Conservation (phyloP, 208 protist species). For the Crithidia bombi region DNA sequence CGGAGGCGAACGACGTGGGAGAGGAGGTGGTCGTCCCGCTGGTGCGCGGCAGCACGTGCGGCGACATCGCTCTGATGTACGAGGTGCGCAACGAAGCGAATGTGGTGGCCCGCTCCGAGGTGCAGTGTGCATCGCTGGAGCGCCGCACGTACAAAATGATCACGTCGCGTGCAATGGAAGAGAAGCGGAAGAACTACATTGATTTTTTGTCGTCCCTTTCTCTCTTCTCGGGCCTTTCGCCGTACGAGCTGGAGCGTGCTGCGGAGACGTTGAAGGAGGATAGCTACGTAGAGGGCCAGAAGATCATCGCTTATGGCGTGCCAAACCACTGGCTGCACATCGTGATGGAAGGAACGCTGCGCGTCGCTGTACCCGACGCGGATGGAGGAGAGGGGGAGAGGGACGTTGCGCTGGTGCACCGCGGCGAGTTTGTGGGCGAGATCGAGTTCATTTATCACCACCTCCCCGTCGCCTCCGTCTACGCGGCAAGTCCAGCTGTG, state of each 20-base stretch:
- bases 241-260: slow-evolving; percentile 45
- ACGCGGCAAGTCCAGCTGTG: slow-evolving; percentile 48
- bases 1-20: slow-evolving; percentile 24
- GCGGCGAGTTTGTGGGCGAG: slow-evolving; percentile 63
- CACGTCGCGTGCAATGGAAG: slow-evolving; percentile 54
- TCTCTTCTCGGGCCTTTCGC: slow-evolving; percentile 38
- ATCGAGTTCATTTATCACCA: slow-evolving; percentile 81
- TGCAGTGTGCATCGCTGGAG: slow-evolving; percentile 66
- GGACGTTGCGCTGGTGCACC: slow-evolving; percentile 42
- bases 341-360: slow-evolving; percentile 65
- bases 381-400: slow-evolving; percentile 33
- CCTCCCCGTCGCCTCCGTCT: slow-evolving; percentile 63
- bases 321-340: slow-evolving; percentile 73
- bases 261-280: slow-evolving; percentile 67
- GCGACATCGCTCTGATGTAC: slow-evolving; percentile 71
- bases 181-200: slow-evolving; percentile 57
- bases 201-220: slow-evolving; percentile 55
- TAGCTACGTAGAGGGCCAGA: slow-evolving; percentile 52
- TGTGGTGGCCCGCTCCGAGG: slow-evolving; percentile 35
- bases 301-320: slow-evolving; percentile 58
- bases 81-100: slow-evolving; percentile 35
- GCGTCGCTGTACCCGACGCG: slow-evolving; percentile 46
- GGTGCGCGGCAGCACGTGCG: slow-evolving; percentile 46
- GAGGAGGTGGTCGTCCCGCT: slow-evolving; percentile 30
- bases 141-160: slow-evolving; percentile 78